These are phyloP conservation scores for Penicillium desertorum DNA, from an alignment of 495 filamentous ascomycete genomes.

Conservation along the genomic window DNA sequence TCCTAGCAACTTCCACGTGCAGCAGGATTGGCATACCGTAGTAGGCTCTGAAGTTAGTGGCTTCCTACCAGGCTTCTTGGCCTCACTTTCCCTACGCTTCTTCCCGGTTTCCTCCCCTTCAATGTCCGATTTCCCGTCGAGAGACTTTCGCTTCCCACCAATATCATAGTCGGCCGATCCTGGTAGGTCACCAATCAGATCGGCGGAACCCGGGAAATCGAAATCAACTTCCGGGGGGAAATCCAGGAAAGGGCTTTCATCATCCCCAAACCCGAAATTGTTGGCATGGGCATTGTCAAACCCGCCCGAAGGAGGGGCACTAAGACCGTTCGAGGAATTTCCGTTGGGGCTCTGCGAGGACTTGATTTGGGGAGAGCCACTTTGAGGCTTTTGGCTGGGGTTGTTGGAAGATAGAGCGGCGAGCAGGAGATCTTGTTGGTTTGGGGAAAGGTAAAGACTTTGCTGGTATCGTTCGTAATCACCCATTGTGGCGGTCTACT, in stretches of 20 bases:
- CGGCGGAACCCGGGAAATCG: conserved; percentile 57
- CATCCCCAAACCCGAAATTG: conserved; percentile 49
- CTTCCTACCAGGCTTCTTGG: conserved; percentile 96
- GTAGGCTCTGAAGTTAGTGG: conserved; percentile 93
- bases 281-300: conserved; percentile 50
- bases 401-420: conserved; percentile 84
- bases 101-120: conserved; percentile 68
- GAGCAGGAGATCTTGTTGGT: conserved; percentile 84
- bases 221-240: conserved; percentile 74
- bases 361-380: conserved; percentile 30
- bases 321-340: conserved; percentile 33
- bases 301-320: conserved; percentile 52
- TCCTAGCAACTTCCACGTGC: not conserved
- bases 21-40: conserved; percentile 62
- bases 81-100: conserved; percentile 78
- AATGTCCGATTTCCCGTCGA: conserved; percentile 66
- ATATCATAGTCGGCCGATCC: conserved; percentile 52
- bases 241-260: conserved; percentile 82
- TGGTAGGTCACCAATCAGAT: conserved; percentile 78
- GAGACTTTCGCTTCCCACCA: conserved; percentile 74
- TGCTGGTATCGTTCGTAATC: conserved; percentile 44
- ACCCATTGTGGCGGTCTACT: conserved; percentile 27
- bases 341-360: conserved; percentile 37
- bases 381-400: conserved; percentile 36
- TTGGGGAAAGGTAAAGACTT: conserved; percentile 69